Evolutionary conservation across 2,329 filamentous ascomycete genomes (phyloP).

Genomic region (Zasmidium citrigriseum): DNA sequence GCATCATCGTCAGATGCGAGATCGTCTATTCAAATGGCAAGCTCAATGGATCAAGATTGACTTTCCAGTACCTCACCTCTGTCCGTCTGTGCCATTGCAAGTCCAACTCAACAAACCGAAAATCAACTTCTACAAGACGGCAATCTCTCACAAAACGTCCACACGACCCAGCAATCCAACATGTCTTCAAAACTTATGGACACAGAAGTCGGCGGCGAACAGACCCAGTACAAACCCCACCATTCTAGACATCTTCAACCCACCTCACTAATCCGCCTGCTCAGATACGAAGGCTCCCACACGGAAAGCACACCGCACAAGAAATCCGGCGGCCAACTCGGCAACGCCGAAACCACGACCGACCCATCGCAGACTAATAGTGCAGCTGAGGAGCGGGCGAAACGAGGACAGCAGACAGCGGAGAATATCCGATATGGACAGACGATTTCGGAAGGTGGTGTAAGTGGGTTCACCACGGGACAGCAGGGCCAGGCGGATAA

Average conservation of each 20-base stretch:
- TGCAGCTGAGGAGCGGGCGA: constrained; percentile 35
- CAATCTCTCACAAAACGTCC: neutral
- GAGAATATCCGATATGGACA: constrained; percentile 60
- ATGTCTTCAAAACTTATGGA: constrained; percentile 61
- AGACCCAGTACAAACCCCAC: constrained; percentile 50
- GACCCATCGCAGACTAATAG: constrained; percentile 33
- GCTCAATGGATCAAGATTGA: too few relatives aligned
- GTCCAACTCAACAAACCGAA: too few relatives aligned
- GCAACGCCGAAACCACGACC: constrained; percentile 34
- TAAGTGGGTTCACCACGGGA: constrained; percentile 55
- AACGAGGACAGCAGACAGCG: constrained; percentile 47
- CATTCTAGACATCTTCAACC: neutral
- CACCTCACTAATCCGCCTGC: neutral
- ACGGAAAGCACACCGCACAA: constrained; percentile 51
- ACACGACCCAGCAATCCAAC: neutral
- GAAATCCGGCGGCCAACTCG: constrained; percentile 60
- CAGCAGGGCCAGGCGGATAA: constrained; percentile 36
- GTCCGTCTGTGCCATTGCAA: too few relatives aligned
- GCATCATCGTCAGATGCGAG: constrained; percentile 2
- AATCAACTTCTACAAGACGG: neutral
- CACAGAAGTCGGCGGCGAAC: constrained; percentile 61
- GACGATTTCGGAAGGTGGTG: constrained; percentile 56
- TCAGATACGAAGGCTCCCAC: constrained; percentile 60
- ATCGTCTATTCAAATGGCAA: neutral
- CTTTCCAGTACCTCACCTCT: too few relatives aligned